Evolutionary conservation across 176 grass and related monocot genomes (phyloP), one percentile per base, ranked within the genome.

Genomic region (Raddia distichophylla): DNA sequence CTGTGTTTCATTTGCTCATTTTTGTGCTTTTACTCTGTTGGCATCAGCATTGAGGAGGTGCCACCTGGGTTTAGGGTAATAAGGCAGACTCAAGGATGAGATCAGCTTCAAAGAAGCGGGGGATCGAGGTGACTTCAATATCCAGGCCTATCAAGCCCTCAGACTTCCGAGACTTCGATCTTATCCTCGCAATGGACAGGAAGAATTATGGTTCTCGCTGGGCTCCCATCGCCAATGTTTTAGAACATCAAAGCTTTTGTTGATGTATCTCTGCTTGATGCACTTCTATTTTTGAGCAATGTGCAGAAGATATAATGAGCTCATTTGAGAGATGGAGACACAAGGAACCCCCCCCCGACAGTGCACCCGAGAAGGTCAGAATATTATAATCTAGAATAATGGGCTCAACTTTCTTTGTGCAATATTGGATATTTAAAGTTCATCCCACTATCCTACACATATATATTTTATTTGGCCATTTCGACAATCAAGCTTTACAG

Each of bases 121-220:
- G 95, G 34, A 86, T 95, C 57, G 90, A 98, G 52, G 95, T 98
- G 70, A 98, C 90, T 13, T 98, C 95, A 9, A 98, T 94, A 72
- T 98, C 95, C 20, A 89, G 95, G 68, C 92, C 95, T 18, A 86
- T 93, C 4, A 88, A 49, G 8, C 95, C 95, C 35, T 93, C 95
- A 6, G 95, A 98, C 85, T 98, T 98, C 67, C 84, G 61, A 73
- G 90, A 93, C 33, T 98, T 94, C 4, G 90, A 98, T 84, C 90
- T 98, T 78, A 94, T 98, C 68, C 89, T 98, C 73, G 92, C 92
- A 40, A 98, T 98, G 95, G 95, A 98, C 73, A 93, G 89, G 86
- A 92, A 98, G 84, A 98, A 98, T 52, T 91, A 81, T 88, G 90
- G 95, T 98, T 43, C 3, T 80, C 27, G 80, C 84, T 80, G 27